Evolutionary conservation across 805 yeast species (phyloP).

Genomic region (Candida succiphila): DNA sequence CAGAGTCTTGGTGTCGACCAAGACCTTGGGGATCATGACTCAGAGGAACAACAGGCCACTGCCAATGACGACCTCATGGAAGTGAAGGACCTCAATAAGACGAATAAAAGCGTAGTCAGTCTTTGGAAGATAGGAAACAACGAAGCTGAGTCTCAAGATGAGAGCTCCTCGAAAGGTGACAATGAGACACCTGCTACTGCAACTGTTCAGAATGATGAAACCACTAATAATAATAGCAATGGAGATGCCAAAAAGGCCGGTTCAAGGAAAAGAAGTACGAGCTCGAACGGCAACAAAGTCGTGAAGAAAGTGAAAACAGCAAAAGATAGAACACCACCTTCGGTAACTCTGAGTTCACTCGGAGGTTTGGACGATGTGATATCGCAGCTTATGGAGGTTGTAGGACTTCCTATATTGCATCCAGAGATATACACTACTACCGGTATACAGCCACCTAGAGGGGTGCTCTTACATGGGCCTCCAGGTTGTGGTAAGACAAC

Average conservation of each 20-base stretch:
- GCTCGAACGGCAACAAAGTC: constrained; percentile 9
- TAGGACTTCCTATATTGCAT: constrained; percentile 86
- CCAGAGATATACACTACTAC: constrained; percentile 84
- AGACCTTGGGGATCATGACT: constrained; percentile 5
- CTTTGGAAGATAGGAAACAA: constrained; percentile 43
- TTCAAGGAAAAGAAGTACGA: constrained; percentile 41
- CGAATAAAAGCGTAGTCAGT: constrained; percentile 69
- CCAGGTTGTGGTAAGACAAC: constrained; percentile 99
- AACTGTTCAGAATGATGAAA: constrained; percentile 12
- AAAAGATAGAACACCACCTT: constrained; percentile 62
- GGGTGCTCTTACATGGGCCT: constrained; percentile 90
- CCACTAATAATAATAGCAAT: neutral
- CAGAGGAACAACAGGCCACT: constrained; percentile 19
- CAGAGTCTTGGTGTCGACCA: constrained; percentile 19
- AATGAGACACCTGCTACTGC: neutral
- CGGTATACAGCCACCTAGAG: constrained; percentile 94
- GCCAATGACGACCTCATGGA: constrained; percentile 46
- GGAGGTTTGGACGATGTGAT: constrained; percentile 90
- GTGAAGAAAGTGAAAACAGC: constrained; percentile 23
- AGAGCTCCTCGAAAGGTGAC: constrained; percentile 5
- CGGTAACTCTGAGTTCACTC: constrained; percentile 54
- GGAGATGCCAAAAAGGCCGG: constrained; percentile 25
- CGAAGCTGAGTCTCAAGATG: constrained; percentile 4
- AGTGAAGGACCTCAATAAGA: constrained; percentile 51
- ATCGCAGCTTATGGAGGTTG: constrained; percentile 77